phyloP scores from a whole-genome alignment of 306 rosid genomes.

The Coriaria nepalensis region DNA sequence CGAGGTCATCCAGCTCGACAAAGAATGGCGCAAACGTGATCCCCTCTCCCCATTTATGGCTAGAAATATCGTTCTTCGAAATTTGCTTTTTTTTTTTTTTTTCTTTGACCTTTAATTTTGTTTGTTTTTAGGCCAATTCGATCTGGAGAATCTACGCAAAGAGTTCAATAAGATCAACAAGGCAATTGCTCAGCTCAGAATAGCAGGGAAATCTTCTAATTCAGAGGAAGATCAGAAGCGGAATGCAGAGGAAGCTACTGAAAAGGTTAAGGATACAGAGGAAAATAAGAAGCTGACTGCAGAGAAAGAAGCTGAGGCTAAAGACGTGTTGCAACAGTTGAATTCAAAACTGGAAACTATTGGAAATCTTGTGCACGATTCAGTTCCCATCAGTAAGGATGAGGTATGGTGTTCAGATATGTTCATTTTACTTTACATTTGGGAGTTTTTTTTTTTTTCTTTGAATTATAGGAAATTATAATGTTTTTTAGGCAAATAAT shows the following conservation, averaged over 20 bases:
- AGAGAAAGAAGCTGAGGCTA: slow-evolving; percentile 68
- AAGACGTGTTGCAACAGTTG: slow-evolving; percentile 35
- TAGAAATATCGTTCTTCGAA: too few relatives aligned
- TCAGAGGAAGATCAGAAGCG: too few relatives aligned
- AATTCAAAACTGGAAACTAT: slow-evolving; percentile 53
- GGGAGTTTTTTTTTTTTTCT: not conserved
- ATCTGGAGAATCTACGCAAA: slow-evolving; percentile 56
- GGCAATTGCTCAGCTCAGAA: slow-evolving; percentile 53
- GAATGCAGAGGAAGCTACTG: slow-evolving; percentile 35
- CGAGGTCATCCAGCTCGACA: slow-evolving; percentile 71
- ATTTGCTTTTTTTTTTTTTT: not conserved
- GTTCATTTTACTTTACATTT: not conserved
- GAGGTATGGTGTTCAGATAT: slow-evolving; percentile 39
- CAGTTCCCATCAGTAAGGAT: slow-evolving; percentile 59
- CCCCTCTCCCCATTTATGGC: not conserved
- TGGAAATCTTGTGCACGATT: slow-evolving; percentile 89
- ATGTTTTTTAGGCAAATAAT: slow-evolving; percentile 49
- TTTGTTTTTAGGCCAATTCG: slow-evolving; percentile 42
- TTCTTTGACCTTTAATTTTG: not conserved
- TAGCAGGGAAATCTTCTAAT: slow-evolving; percentile 18
- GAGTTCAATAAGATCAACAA: slow-evolving; percentile 71
- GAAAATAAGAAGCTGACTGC: slow-evolving; percentile 41
- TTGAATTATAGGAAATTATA: not conserved
- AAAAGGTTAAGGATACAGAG: slow-evolving; percentile 43
- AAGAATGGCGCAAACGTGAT: slow-evolving; percentile 83